Conservation (phyloP, 148 eudicot genomes). For the Pouteria glomerata region DNA sequence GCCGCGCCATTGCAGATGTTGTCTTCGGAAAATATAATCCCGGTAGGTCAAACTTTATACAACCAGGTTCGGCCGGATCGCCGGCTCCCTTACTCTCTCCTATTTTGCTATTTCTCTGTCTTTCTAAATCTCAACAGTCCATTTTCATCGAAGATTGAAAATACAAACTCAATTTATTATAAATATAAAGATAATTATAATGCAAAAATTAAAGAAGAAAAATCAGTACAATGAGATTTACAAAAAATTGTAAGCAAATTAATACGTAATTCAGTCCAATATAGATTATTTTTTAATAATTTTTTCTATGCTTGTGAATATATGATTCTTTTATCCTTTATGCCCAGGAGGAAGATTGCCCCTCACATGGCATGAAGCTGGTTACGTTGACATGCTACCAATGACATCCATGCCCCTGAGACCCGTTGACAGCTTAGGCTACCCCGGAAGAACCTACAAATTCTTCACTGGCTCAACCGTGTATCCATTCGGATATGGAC, state of each 20-base stretch:
- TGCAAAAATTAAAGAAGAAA: no score
- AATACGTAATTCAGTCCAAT: no score
- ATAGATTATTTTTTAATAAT: not conserved
- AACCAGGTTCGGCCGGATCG: no score
- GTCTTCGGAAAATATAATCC: conserved; percentile 47
- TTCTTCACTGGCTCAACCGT: conserved; percentile 52
- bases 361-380: conserved; percentile 24
- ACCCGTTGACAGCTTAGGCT: conserved; percentile 34
- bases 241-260: no score
- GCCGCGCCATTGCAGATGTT: conserved; percentile 55
- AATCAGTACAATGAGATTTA: no score
- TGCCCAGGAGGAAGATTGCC: conserved; percentile 36
- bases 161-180: no score
- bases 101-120: not conserved
- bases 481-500: conserved; percentile 45
- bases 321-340: no score
- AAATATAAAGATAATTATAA: no score
- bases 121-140: not conserved
- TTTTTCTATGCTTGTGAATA: not conserved
- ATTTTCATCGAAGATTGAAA: no score
- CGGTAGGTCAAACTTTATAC: conserved; percentile 16
- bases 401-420: conserved; percentile 46
- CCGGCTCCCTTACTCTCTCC: no score
- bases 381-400: conserved; percentile 19
- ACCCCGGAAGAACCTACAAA: conserved; percentile 61